Conservation (phyloP, 768 basidiomycete genomes). For the Mycena pura region DNA sequence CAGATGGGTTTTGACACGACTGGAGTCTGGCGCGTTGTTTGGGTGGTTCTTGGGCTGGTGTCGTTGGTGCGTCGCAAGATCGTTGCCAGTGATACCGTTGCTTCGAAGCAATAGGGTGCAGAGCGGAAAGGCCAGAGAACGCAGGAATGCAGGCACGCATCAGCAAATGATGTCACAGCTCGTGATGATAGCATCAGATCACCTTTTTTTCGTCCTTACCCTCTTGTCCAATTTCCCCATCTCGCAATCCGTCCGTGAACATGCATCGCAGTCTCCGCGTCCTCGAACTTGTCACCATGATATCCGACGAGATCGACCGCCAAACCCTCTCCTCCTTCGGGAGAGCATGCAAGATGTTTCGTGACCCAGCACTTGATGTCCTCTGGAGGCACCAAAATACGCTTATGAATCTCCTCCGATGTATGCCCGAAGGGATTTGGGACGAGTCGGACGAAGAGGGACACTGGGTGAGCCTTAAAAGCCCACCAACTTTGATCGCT, state of each 20-base stretch:
- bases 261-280: constrained; percentile 18
- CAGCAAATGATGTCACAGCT: no score
- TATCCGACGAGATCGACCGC: neutral
- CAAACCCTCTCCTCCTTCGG: constrained; percentile 16
- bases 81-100: no score
- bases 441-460: neutral
- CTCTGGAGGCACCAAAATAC: constrained; percentile 24
- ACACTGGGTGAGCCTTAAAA: neutral
- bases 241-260: neutral
- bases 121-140: no score
- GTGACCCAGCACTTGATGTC: constrained; percentile 23
- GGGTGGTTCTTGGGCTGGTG: no score
- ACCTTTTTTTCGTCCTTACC: no score
- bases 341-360: constrained; percentile 22
- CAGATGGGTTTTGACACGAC: no score
- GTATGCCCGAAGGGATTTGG: neutral
- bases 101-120: no score
- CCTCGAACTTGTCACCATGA: constrained; percentile 13
- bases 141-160: no score
- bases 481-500: neutral
- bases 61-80: no score
- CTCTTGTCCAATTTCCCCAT: constrained; percentile 8
- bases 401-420: neutral
- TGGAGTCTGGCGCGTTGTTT: no score
- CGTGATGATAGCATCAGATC: no score